Base-by-base conservation (phyloP, 2,329 filamentous ascomycete species). In the Colletotrichum sp. region DNA sequence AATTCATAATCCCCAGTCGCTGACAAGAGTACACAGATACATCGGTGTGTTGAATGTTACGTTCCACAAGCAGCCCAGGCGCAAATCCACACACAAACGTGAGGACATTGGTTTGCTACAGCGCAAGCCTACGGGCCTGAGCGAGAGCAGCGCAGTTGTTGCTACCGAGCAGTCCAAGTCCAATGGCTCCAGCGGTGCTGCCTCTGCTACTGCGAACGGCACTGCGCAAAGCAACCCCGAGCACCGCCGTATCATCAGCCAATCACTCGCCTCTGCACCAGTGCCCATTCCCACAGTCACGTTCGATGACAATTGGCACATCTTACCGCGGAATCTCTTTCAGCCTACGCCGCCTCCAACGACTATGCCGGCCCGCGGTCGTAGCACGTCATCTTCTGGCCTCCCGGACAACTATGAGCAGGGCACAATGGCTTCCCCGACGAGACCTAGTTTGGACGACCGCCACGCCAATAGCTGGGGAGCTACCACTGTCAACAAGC, bases 31-130 rank as follows among this genome's bases (percentile, higher is more conserved):
- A 8, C 6, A n/a, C 83, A 98, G 95, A 82, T 98, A 99, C 80
- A 98, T 99, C 80, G 97, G 97, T 77, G 97, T 99, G 56, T 87
- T 99, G 66, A 98, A 98, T 83, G 96, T 98, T 24, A 98, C 96
- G 0, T 98, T 98, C 83, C 95, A 96, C 66, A 98, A 97, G 83
- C 93, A 93, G 73, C 89, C 91, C 3, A 95, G 95, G 71, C 92
- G 91, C 65, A 92, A 88, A 80, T 91, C 90, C 38, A 88, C 85
- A 1, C 84, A 87, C 69, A 91, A 86, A 77, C 89, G 86, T 74
- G 91, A 91, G 8, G 88, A 89, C 13, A 80, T 80, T 15, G 80
- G 81, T 1, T 79, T 75, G 18, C 28, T 75, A 16, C 70, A 75
- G 8, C 81, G 81, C 26, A 80, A 78, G 71, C 73, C 71, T 18